Evolutionary conservation across 2,329 filamentous ascomycete genomes (phyloP), one percentile per base, ranked within the genome.

Genomic region (Hypoxylon sp.): DNA sequence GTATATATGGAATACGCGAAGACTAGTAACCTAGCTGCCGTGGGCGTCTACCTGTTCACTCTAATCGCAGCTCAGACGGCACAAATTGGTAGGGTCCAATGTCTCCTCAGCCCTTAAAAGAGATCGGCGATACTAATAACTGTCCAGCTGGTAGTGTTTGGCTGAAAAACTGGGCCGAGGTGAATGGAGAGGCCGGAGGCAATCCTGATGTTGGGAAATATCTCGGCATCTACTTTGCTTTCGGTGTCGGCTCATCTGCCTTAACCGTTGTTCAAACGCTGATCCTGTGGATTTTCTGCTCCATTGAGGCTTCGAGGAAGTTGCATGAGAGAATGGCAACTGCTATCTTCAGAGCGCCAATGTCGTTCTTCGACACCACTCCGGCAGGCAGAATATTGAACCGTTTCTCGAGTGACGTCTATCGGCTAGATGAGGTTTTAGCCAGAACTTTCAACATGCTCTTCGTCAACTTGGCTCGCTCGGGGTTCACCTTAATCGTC

Each of bases 221-320:
- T 76, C 92, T 99, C 75, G 93, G 95, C 62, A 88, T 99, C 70
- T 99, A 99, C 81, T 96, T 99, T 80, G 93, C 91, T 14, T 92
- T 99, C 79, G 96, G 96, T 50, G 87, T 99, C 54, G 95, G 95
- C 30, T 90, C 92, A 25, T 91, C 96, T 41, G 85, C 88, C 45
- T 84, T 99, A 69, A 95, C 96, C 2, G 93, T 98, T 43, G 76
- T 96, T 29, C 96, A 98, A 80, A 98, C 95, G 5, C 82, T 99
- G 72, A 94, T 99, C 69, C 84, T 99, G 27, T 99, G 96, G 96
- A 98, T 99, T 71, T 98, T 99, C 82, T 99, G 96, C 81, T 98
- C 96, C 3, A 99, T 99, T 68, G 96, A 99, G 89, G 96, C 96
- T 53, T 97, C 95, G 19, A 89, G 96, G 68, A 99, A 98, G 81